phyloP scores from a whole-genome alignment of 2,329 filamentous ascomycete species.

The Waltergamsia citrina region DNA sequence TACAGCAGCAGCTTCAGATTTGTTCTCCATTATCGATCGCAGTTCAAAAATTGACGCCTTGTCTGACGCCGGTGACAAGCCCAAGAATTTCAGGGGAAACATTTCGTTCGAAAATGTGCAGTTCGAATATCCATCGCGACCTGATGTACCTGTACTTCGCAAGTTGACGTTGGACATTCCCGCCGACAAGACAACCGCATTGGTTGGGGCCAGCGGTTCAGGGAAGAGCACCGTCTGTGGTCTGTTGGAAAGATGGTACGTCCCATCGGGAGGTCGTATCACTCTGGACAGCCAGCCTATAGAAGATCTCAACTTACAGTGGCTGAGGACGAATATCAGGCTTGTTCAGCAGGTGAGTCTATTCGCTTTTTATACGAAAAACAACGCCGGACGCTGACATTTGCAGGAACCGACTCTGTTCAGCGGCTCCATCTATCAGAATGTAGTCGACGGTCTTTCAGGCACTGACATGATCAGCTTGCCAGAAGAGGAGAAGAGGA shows the following conservation, averaged over 20 bases:
- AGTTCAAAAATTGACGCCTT: slow-evolving; percentile 31
- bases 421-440: slow-evolving; percentile 41
- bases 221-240: slow-evolving; percentile 51
- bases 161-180: slow-evolving; percentile 31
- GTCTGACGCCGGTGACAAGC: slow-evolving; percentile 19
- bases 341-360: slow-evolving; percentile 33
- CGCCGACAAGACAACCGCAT: slow-evolving; percentile 37
- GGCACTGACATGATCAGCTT: slow-evolving; percentile 24
- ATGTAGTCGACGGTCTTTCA: slow-evolving; percentile 37
- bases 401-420: slow-evolving; percentile 42
- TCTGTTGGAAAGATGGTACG: slow-evolving; percentile 51
- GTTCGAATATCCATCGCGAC: slow-evolving; percentile 49
- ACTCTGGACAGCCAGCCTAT: slow-evolving; percentile 28
- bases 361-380: no score
- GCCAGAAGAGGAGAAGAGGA: slow-evolving; percentile 32
- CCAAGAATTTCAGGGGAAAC: slow-evolving; percentile 24
- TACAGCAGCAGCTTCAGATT: neutral
- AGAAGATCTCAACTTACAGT: slow-evolving; percentile 28
- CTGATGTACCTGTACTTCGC: slow-evolving; percentile 34
- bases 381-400: slow-evolving; percentile 3
- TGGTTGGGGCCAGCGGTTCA: slow-evolving; percentile 48
- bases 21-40: slow-evolving; percentile 36
- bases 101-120: slow-evolving; percentile 37
- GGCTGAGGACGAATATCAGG: slow-evolving; percentile 42
- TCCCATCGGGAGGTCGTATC: slow-evolving; percentile 33